Percentiles rank a stretch among this genome's conserved stretches.
Evolutionary conservation across 2,329 filamentous ascomycete species (phyloP).

Genomic region (Colletotrichum higginsianum): DNA sequence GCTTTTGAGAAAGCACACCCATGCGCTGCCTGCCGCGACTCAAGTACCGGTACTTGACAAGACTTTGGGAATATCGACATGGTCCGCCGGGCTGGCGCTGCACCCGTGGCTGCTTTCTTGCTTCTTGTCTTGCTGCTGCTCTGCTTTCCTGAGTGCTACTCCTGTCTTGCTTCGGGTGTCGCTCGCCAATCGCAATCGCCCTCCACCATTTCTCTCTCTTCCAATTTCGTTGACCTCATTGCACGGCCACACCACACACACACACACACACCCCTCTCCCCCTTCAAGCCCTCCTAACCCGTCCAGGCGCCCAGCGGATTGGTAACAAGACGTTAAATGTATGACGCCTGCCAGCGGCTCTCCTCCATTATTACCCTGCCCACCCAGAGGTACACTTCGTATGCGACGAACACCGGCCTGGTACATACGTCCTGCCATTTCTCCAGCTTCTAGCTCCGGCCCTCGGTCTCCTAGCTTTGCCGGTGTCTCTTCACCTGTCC

Average conservation of each 20-base stretch:
- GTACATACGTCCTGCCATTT: slow-evolving; percentile 33
- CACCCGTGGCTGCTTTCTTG: slow-evolving; percentile 35
- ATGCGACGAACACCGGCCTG: slow-evolving; percentile 8
- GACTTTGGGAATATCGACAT: slow-evolving; percentile 38
- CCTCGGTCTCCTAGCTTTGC: slow-evolving; percentile 41
- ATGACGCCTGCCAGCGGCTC: slow-evolving; percentile 40
- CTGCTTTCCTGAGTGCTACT: slow-evolving; percentile 5
- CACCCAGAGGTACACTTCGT: slow-evolving; percentile 28
- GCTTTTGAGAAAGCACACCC: slow-evolving; percentile 28
- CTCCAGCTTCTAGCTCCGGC: slow-evolving; percentile 40
- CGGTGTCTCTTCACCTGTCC: slow-evolving; percentile 39
- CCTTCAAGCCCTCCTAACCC: slow-evolving; percentile 26
- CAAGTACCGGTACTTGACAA: slow-evolving; percentile 38
- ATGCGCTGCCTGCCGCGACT: slow-evolving; percentile 33
- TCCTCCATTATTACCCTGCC: slow-evolving; percentile 29
- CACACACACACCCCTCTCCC: not conserved
- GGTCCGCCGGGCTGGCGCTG: slow-evolving; percentile 36
- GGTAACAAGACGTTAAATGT: slow-evolving; percentile 43
- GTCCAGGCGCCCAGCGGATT: slow-evolving; percentile 37
- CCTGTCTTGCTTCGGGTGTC: not conserved
- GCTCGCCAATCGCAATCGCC: slow-evolving; percentile 8
- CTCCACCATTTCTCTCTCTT: not conserved
- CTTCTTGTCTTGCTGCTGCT: slow-evolving; percentile 18
- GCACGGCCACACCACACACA: slow-evolving; percentile 41
- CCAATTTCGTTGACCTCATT: slow-evolving; percentile 43